Evolutionary conservation across 2,329 filamentous ascomycete species (phyloP), one percentile per base, ranked within the genome.

Genomic region (Balansia obtecta): DNA sequence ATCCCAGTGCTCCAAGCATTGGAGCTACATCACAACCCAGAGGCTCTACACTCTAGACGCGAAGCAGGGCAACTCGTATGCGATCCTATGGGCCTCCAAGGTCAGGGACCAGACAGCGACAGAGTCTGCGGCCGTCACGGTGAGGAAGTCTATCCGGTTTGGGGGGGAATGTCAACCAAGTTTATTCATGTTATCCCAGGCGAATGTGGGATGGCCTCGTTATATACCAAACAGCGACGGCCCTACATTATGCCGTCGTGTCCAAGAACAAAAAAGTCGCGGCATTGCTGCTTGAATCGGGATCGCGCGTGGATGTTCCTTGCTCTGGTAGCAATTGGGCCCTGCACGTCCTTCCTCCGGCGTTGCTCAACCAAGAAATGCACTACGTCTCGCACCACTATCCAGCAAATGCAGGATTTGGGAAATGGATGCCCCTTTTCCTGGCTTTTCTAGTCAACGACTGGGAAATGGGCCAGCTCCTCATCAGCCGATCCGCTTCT

Each of bases 61-160:
- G 10, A 13, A 18, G 16, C 18, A 48, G 6, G 33, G 40, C 13
- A 45, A 41, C 33, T 48, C 45, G 7, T 43, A 13, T 11, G 51
- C 51, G 3, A 52, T 52, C 10, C 10, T 6, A 12, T 52, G 51
- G 51, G 48, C 48, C 11, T 47, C 34, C 13, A 37, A 8, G 46
- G 38, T 6, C 42, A 33, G n/a, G 33, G 32, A 32, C 20, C 13
- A 22, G 41, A 48, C 39, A 18, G 34, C 1, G 13, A 22, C 45
- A 4, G 22, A 43, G 18, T 16, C 34, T 4, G 38, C 39, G 7
- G 1, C 41, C 10, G 32, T 15, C 15, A 34, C 32, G 3, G 6
- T 43, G 30, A 13, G 5, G 5, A 34, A 2, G 20, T 48, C 39
- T 34, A 7, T 12, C 8, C 16, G 4, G 1, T 12, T 16, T 16